Base-by-base conservation (phyloP, 768 basidiomycete species). In the Leccinum arenicola region DNA sequence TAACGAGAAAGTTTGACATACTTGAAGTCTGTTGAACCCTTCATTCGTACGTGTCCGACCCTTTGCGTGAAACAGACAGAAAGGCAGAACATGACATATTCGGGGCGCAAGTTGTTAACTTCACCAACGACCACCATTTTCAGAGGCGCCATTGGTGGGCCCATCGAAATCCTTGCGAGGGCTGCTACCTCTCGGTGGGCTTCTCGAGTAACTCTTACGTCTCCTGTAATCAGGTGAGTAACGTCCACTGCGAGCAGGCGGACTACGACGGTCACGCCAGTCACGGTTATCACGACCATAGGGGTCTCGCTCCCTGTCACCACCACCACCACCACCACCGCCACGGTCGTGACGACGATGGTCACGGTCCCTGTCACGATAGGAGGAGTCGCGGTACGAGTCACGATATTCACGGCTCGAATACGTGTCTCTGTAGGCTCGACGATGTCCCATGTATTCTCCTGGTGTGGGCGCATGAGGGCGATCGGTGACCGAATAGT, bases 381-480 rank as follows among this genome's bases (percentile, higher is more conserved):
- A 45, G 19, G 43, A 54, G 0, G 73, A 73, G 19, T 73, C 79
- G 57, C 83, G 78, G 57, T 79, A 76, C 50, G 75, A 72, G 60
- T 81, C 78, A 60, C 81, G 76, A 48, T 61, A 76, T 67, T 86
- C 78, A 55, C 78, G 78, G 59, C 75, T 64, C 1, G 71, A 73
- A 57, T 78, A 76, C 7, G 74, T 69, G 62, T 81, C 84, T 59
- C 83, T 80, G 67, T 75, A 68, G 58, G 74, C 70, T 55, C 90
- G 88, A 52, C 91, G 85, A 64, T 92, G 89, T 12, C 96, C 94
- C 92, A 96, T 96, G 74, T 98, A 99, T 77, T 97, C 93, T 61
- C 96, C 96, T 4, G 96, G 96, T 10, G 96, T 99, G 9, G 97
- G 93, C 14, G 91, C 88, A 75, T 99, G 96, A 25, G 96, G 93